These are phyloP conservation scores for cucumber (Cucumis sativus) DNA, from an alignment of 306 rosid species.

Conservation along the genomic window DNA sequence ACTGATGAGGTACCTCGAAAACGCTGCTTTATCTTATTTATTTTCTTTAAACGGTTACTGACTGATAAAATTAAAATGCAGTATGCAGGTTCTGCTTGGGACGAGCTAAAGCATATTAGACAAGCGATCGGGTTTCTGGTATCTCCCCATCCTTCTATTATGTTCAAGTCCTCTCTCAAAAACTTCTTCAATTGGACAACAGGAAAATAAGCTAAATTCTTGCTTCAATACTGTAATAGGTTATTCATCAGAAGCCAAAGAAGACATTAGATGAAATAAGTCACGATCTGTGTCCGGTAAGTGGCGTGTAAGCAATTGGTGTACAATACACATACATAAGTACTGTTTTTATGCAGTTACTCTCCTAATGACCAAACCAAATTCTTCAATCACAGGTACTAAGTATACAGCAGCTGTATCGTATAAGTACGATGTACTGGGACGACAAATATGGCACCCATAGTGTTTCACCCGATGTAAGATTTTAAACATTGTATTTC, in stretches of 20 bases:
- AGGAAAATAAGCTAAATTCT: background rate
- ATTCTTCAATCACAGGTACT: slow-evolving; percentile 48
- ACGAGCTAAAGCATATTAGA: slow-evolving; percentile 93
- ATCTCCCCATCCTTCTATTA: background rate
- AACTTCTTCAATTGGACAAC: background rate
- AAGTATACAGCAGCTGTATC: slow-evolving; percentile 93
- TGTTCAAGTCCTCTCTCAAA: background rate
- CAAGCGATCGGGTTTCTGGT: slow-evolving; percentile 91
- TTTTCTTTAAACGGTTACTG: background rate
- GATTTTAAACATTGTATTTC: slow-evolving; percentile 9
- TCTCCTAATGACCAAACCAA: background rate
- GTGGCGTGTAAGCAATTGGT: slow-evolving; percentile 12
- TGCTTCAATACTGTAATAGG: slow-evolving; percentile 31
- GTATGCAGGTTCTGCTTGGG: slow-evolving; percentile 99
- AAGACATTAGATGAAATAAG: slow-evolving; percentile 89
- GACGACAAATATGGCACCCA: slow-evolving; percentile 98
- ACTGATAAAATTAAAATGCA: slow-evolving; percentile 15
- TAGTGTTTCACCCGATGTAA: slow-evolving; percentile 91
- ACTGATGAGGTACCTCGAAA: slow-evolving; percentile 58
- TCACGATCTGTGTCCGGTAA: slow-evolving; percentile 91
- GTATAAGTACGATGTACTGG: slow-evolving; percentile 99
- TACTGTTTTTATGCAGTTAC: background rate
- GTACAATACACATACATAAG: background rate
- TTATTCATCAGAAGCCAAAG: slow-evolving; percentile 96
- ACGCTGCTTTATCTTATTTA: background rate